Conservation (phyloP, 139 green algal species). For the Auxenochlorella protothecoides region DNA sequence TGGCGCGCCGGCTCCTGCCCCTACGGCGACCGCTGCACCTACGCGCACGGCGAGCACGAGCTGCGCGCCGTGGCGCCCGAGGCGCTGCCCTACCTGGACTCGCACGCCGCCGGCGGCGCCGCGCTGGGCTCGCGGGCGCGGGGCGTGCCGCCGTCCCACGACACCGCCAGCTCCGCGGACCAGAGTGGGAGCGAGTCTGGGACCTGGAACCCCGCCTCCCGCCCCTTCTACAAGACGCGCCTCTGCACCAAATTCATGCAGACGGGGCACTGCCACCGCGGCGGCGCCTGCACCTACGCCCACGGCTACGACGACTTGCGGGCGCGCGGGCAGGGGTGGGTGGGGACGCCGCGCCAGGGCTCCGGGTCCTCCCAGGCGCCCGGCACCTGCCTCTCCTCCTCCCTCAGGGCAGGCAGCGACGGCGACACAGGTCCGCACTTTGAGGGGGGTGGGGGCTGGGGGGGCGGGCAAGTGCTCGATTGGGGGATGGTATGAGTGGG, state of each 20-base stretch:
- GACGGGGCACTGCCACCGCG: slow-evolving; percentile 26
- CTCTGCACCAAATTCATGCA: slow-evolving; percentile 43
- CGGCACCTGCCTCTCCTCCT: slow-evolving; percentile 1
- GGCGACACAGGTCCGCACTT: neutral
- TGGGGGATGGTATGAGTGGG: too few relatives aligned
- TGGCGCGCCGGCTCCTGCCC: slow-evolving; percentile 20
- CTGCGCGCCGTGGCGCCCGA: neutral
- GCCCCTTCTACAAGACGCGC: slow-evolving; percentile 36
- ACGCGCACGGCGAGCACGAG: slow-evolving; percentile 27
- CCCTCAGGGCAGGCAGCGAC: neutral
- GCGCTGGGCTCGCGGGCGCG: too few relatives aligned
- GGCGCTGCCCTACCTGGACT: neutral
- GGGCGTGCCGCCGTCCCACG: neutral
- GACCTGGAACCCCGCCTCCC: neutral
- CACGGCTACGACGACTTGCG: slow-evolving; percentile 36
- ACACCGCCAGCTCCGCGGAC: slow-evolving; percentile 1
- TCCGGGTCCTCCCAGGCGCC: too few relatives aligned
- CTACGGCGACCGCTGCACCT: slow-evolving; percentile 32
- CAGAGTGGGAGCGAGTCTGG: neutral
- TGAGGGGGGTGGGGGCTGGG: neutral
- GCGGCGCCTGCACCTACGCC: slow-evolving; percentile 28
- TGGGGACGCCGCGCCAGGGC: too few relatives aligned
- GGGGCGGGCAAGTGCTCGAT: too few relatives aligned
- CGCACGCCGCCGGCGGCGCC: too few relatives aligned
- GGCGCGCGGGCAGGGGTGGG: neutral